Base-by-base conservation (phyloP, 1,284 basidiomycete species). In the Moesziomyces parantarcticus region DNA sequence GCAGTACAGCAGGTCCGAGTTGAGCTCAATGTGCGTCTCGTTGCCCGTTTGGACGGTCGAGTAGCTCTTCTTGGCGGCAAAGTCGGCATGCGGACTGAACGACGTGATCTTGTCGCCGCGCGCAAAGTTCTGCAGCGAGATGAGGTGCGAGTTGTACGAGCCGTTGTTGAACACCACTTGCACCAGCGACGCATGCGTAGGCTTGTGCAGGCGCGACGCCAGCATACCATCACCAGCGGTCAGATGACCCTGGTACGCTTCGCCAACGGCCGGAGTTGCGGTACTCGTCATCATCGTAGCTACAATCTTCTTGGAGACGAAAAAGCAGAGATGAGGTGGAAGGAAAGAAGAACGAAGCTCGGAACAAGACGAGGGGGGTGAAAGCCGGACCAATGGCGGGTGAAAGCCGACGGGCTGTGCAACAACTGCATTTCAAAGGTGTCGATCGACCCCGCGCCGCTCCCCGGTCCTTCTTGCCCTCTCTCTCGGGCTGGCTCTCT, bases 1-100 rank as follows among this genome's bases (percentile, higher is more conserved):
- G 71, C 75, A 79, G 67, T 81, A 82, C 21, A 82, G 66, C 39
- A 82, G 61, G 47, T 82, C 79, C 43, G 71, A 76, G 58, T 82
- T 81, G 39, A 81, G 62, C 45, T 81, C 80, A 16, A 82, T 75
- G 44, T 82, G 80, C 6, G 56, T 63, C 1, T 53, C 26, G 3
- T 66, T 48, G 5, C 57, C 68, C 3, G 79, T 78, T 50, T 82
- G 80, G 13, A 81, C 80, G 20, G 80, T 80, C 14, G 74, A 77
- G 67, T 81, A 81, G 44, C 56, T 57, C 29, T 72, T 66, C 20
- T 25, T 45, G 1, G 58, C 18, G 5, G 69, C 65, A 11, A 61
- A 58, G 21, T 61, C 61, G 10, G 79, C 80, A 20, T 68, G 67
- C 3, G 68, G 59, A 1, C 54, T 29, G 36, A 82, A 77, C 7